Evolutionary conservation across 352 stramenopile genomes (phyloP).

Genomic region (Pythium folliculosum): DNA sequence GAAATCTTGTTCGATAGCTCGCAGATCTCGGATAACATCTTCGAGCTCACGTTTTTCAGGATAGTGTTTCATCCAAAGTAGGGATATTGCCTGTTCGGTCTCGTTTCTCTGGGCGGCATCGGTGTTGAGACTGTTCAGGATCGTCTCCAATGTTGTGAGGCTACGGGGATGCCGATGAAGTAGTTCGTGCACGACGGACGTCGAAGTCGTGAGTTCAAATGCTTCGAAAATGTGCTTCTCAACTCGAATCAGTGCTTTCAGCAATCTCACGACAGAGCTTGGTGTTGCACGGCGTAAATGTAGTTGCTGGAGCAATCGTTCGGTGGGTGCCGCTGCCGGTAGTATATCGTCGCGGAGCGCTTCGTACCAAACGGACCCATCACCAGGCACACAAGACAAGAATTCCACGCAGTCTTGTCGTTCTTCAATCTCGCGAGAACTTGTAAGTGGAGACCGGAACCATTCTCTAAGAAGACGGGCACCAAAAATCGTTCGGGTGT

Average conservation of each 20-base stretch:
- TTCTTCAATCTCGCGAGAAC: slow-evolving; percentile 13
- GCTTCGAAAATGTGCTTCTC: neutral
- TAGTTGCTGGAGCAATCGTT: slow-evolving; percentile 9
- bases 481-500: slow-evolving; percentile 20
- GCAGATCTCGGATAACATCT: neutral
- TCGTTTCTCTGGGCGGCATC: slow-evolving; percentile 2
- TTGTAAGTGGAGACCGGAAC: slow-evolving; percentile 13
- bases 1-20: slow-evolving; percentile 3
- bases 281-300: slow-evolving; percentile 17
- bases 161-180: neutral
- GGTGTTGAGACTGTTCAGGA: neutral
- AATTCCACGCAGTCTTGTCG: slow-evolving; percentile 14
- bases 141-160: neutral
- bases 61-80: neutral
- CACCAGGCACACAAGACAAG: neutral
- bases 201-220: neutral
- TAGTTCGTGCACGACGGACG: neutral
- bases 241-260: neutral
- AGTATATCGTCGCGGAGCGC: slow-evolving; percentile 9
- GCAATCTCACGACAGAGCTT: slow-evolving; percentile 2
- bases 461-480: slow-evolving; percentile 17
- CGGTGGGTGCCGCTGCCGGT: neutral
- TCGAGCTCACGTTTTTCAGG: neutral
- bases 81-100: neutral
- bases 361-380: slow-evolving; percentile 10